These are phyloP conservation scores for Bretschneidera sinensis DNA, from an alignment of 345 rosid species.

Conservation along the genomic window DNA sequence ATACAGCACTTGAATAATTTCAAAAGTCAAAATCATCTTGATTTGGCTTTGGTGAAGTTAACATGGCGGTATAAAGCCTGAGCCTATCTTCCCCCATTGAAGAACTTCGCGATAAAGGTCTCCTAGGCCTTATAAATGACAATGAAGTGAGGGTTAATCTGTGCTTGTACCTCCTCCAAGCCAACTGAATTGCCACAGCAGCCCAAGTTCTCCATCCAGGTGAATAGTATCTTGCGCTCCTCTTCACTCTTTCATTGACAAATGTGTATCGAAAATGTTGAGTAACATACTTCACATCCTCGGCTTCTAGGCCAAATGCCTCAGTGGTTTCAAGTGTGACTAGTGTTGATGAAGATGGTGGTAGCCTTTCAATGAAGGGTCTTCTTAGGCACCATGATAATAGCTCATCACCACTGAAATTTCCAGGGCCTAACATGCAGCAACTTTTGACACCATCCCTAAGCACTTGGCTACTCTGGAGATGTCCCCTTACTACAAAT, in stretches of 20 bases:
- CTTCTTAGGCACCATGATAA: constrained; percentile 88
- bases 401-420: constrained; percentile 96
- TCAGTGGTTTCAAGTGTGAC: constrained; percentile 89
- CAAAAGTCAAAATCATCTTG: constrained; percentile 85
- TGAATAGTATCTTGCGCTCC: constrained; percentile 91
- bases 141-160: constrained; percentile 72
- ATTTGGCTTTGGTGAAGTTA: constrained; percentile 95
- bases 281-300: constrained; percentile 86
- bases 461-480: constrained; percentile 89
- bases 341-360: constrained; percentile 81
- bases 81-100: constrained; percentile 87
- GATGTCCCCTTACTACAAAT: constrained; percentile 94
- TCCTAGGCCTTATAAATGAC: constrained; percentile 86
- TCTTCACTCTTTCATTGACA: constrained; percentile 80
- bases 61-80: constrained; percentile 82
- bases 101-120: constrained; percentile 79
- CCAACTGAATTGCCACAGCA: constrained; percentile 91
- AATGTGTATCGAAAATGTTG: constrained; percentile 97
- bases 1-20: too few species aligned
- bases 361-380: constrained; percentile 82
- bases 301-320: constrained; percentile 88
- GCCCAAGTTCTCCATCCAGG: constrained; percentile 99
- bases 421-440: constrained; percentile 98
- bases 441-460: constrained; percentile 83
- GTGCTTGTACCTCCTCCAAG: constrained; percentile 90